These are phyloP conservation scores for Dittrichia graveolens DNA, from an alignment of 129 eudicot genomes.

Conservation along the genomic window DNA sequence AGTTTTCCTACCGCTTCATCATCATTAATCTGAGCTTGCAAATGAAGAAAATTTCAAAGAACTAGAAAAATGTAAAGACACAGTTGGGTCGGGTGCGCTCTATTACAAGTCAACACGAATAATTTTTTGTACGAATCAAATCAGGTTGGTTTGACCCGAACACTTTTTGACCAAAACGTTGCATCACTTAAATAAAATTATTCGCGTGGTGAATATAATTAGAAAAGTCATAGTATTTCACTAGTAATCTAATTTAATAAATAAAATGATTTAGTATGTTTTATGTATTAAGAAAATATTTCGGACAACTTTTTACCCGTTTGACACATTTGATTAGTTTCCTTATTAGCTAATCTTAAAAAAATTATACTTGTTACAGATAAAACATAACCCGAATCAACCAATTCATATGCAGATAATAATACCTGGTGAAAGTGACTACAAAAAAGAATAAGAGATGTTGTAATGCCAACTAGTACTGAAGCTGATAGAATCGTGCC, in stretches of 20 bases:
- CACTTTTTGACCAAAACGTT: background rate
- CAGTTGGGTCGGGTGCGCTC: too few relatives aligned
- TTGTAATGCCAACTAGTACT: slow-evolving; percentile 80
- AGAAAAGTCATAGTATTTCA: background rate
- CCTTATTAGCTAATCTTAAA: too few relatives aligned
- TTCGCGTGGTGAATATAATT: background rate
- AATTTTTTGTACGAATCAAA: background rate
- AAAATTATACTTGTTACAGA: background rate
- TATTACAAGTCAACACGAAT: background rate
- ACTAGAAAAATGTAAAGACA: background rate
- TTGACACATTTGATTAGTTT: background rate
- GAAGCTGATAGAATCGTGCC: slow-evolving; percentile 68
- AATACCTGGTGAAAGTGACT: slow-evolving; percentile 98
- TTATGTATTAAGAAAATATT: background rate
- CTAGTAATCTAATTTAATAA: background rate
- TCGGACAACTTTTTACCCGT: background rate
- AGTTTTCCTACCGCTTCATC: slow-evolving; percentile 76
- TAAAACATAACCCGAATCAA: slow-evolving; percentile 8
- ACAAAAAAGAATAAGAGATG: slow-evolving; percentile 89
- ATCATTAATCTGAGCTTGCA: slow-evolving; percentile 58
- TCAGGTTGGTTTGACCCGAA: background rate
- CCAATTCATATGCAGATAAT: background rate
- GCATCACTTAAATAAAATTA: too few relatives aligned
- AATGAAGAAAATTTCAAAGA: slow-evolving; percentile 13
- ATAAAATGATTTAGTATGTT: background rate